Evolutionary conservation across 352 stramenopile species (phyloP).

Genomic region (Phytopythium montanum): DNA sequence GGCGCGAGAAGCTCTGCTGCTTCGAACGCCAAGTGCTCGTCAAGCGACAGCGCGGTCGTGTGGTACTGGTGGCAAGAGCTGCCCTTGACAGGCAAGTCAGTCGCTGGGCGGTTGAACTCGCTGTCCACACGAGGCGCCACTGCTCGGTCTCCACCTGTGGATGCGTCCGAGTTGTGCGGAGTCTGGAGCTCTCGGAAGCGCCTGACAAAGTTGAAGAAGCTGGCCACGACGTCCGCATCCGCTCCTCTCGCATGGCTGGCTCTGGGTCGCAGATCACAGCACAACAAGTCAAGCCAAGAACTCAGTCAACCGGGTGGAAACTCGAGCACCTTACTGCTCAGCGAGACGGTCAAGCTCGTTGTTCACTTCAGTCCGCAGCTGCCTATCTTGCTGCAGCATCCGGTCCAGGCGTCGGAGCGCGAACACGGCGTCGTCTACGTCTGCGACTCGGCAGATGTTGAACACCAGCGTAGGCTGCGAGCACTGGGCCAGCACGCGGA

Average conservation of each 20-base stretch:
- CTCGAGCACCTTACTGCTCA: constrained; percentile 7
- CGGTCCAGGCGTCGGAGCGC: constrained; percentile 51
- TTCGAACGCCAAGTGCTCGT: not conserved
- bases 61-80: not conserved
- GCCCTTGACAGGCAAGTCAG: not conserved
- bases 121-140: not conserved
- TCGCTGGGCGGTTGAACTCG: not conserved
- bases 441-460: constrained; percentile 59
- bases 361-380: constrained; percentile 22
- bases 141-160: not conserved
- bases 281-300: not conserved
- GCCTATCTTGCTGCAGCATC: constrained; percentile 25
- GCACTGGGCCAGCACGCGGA: constrained; percentile 50
- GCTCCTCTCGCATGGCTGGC: constrained; percentile 3
- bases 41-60: not conserved
- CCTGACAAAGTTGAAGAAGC: constrained; percentile 67
- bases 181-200: constrained; percentile 23
- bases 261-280: not conserved
- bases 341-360: constrained; percentile 21
- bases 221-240: constrained; percentile 28
- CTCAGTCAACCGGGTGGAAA: not conserved
- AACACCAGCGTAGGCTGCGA: constrained; percentile 51
- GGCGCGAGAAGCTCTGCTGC: not conserved
- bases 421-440: constrained; percentile 65
- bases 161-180: not conserved